Base-by-base conservation (phyloP, 1,284 basidiomycete genomes). In the Leccinum subspadiceum region DNA sequence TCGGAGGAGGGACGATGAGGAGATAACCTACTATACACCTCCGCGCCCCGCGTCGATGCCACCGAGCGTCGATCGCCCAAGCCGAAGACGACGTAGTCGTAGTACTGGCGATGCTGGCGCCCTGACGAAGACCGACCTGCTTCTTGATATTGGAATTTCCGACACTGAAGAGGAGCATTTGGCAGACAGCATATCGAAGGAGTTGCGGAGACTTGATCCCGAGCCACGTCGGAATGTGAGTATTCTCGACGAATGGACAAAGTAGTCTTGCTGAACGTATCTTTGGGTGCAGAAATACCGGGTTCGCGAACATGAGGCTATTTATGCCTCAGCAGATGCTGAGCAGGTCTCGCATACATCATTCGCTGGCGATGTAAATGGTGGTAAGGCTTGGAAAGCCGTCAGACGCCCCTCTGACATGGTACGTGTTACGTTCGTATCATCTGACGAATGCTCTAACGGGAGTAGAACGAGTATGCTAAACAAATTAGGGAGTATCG, bases 381-480 rank as follows among this genome's bases (percentile, higher is more conserved):
- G 78, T 37, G 90, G 92, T 6, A 89, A 85, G 69, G 94, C 95
- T 1, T 98, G 96, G 96, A 84, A 87, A 68, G 82, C 88, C 31
- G 86, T 98, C 48, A 84, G 93, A 60, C 79, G 94, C 26, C 94
- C 95, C 4, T 96, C 93, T 7, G 94, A 98, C 71, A 95, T 98
- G 89, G 93, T 94, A 65, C 60, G 83, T 76, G 39, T n/a, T 15
- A 8, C 53, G 33, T 46, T 37, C 26, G 5, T 24, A 6, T 57
- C 50, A 13, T 49, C 29, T 15, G 5, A 26, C 26, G 50, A 41
- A 41, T 37, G 17, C 4, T 22, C 58, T 65, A 53, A 62, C 35
- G 24, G 5, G 13, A 57, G 26, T 62, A 95, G 93, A 95, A 97
- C 74, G 93, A 97, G 74, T 94, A 96, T 71, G 86, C 93, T 26